phyloP scores from a whole-genome alignment of 2,329 filamentous ascomycete species.

The Pseudogymnoascus sp. region DNA sequence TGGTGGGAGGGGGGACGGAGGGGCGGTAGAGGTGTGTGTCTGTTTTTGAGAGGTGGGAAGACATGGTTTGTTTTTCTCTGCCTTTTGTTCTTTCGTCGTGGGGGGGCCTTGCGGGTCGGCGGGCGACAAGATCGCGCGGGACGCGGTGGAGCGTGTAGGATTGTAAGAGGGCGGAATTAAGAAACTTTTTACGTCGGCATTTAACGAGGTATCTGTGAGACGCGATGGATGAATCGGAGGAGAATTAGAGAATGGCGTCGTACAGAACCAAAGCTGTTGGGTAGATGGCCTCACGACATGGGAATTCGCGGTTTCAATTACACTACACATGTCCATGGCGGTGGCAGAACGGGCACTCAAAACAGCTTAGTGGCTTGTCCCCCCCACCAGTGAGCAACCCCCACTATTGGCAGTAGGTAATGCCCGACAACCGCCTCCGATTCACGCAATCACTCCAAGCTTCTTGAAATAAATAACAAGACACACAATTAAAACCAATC shows the following conservation, averaged over 20 bases:
- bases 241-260: background rate
- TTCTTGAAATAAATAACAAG: background rate
- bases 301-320: background rate
- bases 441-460: constrained; percentile 5
- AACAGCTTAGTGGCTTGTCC: background rate
- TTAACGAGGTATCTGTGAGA: background rate
- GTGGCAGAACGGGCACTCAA: background rate
- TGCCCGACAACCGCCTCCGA: constrained; percentile 9
- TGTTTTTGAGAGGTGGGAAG: constrained; percentile 25
- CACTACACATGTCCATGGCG: background rate
- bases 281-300: background rate
- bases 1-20: constrained; percentile 66
- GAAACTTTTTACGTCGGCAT: background rate
- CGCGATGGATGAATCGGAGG: background rate
- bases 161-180: background rate
- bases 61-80: background rate
- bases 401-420: constrained; percentile 5
- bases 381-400: background rate
- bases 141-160: background rate
- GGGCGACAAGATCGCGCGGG: no score
- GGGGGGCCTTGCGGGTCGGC: background rate
- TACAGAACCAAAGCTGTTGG: background rate
- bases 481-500: background rate
- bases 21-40: constrained; percentile 72
- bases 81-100: background rate